Base-by-base conservation (phyloP, 768 basidiomycete genomes). In the Tephrocybe rancida region DNA sequence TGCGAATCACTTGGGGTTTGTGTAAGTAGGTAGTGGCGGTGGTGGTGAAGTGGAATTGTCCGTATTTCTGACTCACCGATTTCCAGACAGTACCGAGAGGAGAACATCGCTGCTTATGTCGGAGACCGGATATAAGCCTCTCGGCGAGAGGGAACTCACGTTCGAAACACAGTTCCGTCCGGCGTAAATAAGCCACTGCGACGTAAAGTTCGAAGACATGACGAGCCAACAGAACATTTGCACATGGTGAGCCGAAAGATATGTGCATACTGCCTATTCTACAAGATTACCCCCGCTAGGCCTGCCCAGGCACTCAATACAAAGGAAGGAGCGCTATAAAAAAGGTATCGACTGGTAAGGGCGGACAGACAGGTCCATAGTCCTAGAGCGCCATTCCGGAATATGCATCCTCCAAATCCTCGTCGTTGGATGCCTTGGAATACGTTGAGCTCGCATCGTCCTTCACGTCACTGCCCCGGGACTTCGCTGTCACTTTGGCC, bases 381-480 rank as follows among this genome's bases (percentile, higher is more conserved):
- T 25, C 30, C 50, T 51, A 56, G 10, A 60, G 35, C 37, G 54
- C 58, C 54, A 56, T 48, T 24, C 56, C 56, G 29, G 56, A 44
- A 52, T 62, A 58, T 18, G 56, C 48, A 50, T 49, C 37, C 13
- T 54, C 52, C 22, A 44, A 22, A 39, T 57, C 49, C 5, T 57
- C 54, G 0, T 55, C 52, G 10, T 42, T 18, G 13, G 29, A 46
- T 38, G 26, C 48, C 32, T 50, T 58, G 19, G 54, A 32, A 52
- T 51, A 44, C 44, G 24, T 48, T 32, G 48, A 58, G 18, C 26
- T 54, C 32, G 42, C 21, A 44, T 44, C 48, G 25, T 47, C 43
- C 44, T 55, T 54, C n/a, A 24, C 32, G 30, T 19, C 11, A 1
- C 26, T 26, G 37, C 44, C 26, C 16, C 48, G 35, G n/a, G 39